Base-by-base conservation (phyloP, 306 rosid species). In the Citrullus mucosospermus region DNA sequence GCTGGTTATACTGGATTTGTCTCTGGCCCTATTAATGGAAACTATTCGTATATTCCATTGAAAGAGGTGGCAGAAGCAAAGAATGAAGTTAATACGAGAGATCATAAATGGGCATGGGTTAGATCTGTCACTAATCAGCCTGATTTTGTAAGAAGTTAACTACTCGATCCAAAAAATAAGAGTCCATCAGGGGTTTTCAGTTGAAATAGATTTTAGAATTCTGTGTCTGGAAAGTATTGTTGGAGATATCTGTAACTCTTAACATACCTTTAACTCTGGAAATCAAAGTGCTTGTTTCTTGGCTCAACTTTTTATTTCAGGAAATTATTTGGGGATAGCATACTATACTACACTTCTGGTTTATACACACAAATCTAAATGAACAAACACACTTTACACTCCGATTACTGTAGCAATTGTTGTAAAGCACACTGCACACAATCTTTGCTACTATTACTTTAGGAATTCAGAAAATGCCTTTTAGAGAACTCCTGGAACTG, bases 51-150 rank as follows among this genome's bases (percentile, higher is more conserved):
- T 86, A 91, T 93, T 82, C 92, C 89, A n/a, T 44, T 93, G 80
- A 88, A 88, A 69, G 97, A 91, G 79, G 91, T 91, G 16, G 93
- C 98, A 7, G 80, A 57, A 51, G 87, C 94, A 50, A 89, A 84
- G 76, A 90, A 88, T 80, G 86, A 74, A 6, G 97, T 93, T 56
- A 78, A 91, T 60, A 81, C 83, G 1, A 85, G 44, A 60, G 96
- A 90, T 78, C 97, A 89, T 80, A 88, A 82, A 72, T 91, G 98
- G 98, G 89, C 97, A n/a, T 93, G 97, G 97, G 88, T 93, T 62
- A 91, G 98, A 86, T 90, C 97, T 56, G 89, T 91, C 79, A 85
- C 93, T 66, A 93, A 76, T 80, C 96, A 92, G 84, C 98, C 96
- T 28, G 97, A 90, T 90, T 93, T 93, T 85, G 70, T 51, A 14